Percentiles rank a stretch among this genome's conserved stretches.
Conservation (phyloP, 1,284 basidiomycete genomes). For the Heterobasidion irregulare region DNA sequence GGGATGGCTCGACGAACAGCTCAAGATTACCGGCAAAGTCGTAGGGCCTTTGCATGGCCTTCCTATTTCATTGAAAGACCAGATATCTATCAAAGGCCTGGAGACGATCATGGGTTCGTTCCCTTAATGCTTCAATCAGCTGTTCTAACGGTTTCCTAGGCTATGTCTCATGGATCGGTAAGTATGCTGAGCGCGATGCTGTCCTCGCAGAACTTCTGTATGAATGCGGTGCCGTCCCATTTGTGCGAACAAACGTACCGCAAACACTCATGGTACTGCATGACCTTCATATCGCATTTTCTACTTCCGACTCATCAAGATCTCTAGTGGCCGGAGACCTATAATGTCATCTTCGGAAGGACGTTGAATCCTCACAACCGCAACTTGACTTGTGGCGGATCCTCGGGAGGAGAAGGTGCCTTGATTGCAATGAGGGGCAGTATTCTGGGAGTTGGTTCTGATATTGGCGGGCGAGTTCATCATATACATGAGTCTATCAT, state of each 20-base stretch:
- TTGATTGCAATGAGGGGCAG: conserved; percentile 49
- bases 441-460: conserved; percentile 59
- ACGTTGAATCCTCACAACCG: conserved; percentile 60
- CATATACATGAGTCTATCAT: neutral
- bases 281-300: neutral
- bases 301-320: neutral
- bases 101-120: conserved; percentile 44
- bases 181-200: conserved; percentile 42
- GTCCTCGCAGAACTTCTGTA: conserved; percentile 54
- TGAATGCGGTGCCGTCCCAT: conserved; percentile 57
- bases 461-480: conserved; percentile 49
- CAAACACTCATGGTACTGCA: conserved; percentile 51
- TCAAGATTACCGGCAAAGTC: conserved; percentile 33
- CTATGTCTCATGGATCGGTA: conserved; percentile 60
- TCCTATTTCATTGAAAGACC: conserved; percentile 56
- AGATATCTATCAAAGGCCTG: conserved; percentile 42
- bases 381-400: conserved; percentile 44
- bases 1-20: conserved; percentile 37
- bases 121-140: neutral
- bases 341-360: conserved; percentile 59
- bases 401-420: conserved; percentile 54
- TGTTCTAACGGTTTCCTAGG: conserved; percentile 28
- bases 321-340: conserved; percentile 51
- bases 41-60: conserved; percentile 57
- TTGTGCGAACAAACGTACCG: conserved; percentile 65